phyloP scores from a whole-genome alignment of 208 protist genomes.

The Lotmaria passim region DNA sequence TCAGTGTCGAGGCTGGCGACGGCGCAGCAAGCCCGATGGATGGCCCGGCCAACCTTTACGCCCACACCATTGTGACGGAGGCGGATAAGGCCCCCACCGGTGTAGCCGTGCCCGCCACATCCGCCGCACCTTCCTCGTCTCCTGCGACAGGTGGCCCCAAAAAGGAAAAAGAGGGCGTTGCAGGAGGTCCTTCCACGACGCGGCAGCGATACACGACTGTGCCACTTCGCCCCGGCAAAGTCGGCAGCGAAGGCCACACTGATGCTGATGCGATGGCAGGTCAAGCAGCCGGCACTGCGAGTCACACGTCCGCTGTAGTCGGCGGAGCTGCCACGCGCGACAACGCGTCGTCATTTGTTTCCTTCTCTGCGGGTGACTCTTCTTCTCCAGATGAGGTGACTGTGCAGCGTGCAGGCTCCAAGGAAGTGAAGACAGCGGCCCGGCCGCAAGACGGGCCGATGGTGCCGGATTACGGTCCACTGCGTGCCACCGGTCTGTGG shows the following conservation, averaged over 20 bases:
- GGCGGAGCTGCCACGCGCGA: not conserved
- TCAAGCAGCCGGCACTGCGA: too few relatives aligned
- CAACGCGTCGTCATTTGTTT: not conserved
- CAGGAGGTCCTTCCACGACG: not conserved
- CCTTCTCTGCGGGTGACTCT: not conserved
- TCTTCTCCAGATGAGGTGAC: not conserved
- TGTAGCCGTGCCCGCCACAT: slow-evolving; percentile 16
- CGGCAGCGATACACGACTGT: slow-evolving; percentile 19
- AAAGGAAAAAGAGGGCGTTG: too few relatives aligned
- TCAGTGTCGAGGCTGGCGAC: not conserved
- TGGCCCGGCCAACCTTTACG: slow-evolving; percentile 33
- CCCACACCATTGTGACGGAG: slow-evolving; percentile 43
- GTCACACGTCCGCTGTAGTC: too few relatives aligned
- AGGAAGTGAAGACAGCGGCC: slow-evolving; percentile 23
- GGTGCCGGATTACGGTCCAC: slow-evolving; percentile 78
- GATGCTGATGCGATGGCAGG: too few relatives aligned
- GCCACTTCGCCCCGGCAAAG: slow-evolving; percentile 6
- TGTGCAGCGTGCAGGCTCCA: not conserved
- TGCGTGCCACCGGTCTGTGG: slow-evolving; percentile 80
- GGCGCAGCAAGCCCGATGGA: not conserved
- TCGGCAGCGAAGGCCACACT: too few relatives aligned
- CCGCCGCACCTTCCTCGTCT: not conserved
- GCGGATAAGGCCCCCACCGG: slow-evolving; percentile 36
- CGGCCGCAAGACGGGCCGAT: slow-evolving; percentile 58
- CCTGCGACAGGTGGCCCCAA: not conserved